These are phyloP conservation scores for Carpinus fangiana DNA, from an alignment of 306 rosid species.

Conservation along the genomic window DNA sequence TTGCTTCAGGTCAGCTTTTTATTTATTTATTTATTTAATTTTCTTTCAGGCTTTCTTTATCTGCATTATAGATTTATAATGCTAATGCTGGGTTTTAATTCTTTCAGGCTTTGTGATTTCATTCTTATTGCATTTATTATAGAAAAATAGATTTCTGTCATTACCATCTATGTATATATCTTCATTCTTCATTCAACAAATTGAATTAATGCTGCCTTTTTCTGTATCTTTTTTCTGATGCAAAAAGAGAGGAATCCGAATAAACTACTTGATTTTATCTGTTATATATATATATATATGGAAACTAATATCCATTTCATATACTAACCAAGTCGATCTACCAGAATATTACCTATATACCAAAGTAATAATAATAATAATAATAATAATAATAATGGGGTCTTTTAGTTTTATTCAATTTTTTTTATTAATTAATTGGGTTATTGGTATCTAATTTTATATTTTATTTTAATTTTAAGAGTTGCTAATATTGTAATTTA, in stretches of 20 bases:
- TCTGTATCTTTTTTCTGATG: background rate
- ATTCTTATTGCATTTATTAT: background rate
- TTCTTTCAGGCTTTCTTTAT: background rate
- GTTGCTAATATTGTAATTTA: too few relatives aligned
- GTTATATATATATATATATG: too few relatives aligned
- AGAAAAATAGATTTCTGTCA: background rate
- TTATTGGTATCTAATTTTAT: too few relatives aligned
- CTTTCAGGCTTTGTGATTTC: background rate
- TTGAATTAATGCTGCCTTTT: background rate
- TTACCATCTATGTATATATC: background rate
- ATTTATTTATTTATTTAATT: background rate
- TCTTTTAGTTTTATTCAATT: too few relatives aligned
- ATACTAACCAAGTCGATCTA: too few relatives aligned
- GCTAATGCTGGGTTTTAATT: background rate
- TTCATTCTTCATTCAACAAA: background rate
- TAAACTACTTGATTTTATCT: background rate
- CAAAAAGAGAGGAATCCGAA: background rate
- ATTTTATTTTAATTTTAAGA: too few relatives aligned
- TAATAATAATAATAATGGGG: too few relatives aligned
- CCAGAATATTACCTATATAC: too few relatives aligned
- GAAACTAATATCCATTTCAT: too few relatives aligned
- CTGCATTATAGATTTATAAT: background rate
- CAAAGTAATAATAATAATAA: too few relatives aligned
- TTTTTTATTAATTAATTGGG: too few relatives aligned
- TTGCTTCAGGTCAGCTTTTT: constrained; percentile 39